These are phyloP conservation scores for Leucaena leucocephala DNA, from an alignment of 306 rosid species.

Conservation along the genomic window DNA sequence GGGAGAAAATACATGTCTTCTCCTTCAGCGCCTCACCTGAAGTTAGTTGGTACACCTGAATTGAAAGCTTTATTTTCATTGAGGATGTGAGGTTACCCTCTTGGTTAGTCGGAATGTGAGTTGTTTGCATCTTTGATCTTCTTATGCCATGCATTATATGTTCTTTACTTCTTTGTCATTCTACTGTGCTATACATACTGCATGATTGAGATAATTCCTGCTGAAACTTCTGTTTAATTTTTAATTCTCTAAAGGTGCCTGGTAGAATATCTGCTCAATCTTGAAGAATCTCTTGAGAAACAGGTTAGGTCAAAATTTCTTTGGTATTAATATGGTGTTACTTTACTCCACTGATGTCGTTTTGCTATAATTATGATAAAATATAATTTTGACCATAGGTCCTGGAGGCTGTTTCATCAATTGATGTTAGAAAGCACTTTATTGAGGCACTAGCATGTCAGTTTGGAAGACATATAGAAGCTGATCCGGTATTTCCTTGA, in stretches of 20 bases:
- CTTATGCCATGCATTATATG: not conserved
- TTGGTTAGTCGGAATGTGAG: conserved; percentile 94
- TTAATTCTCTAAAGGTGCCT: conserved; percentile 71
- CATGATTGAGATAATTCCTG: conserved; percentile 23
- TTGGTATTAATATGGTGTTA: conserved; percentile 13
- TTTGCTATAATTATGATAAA: conserved; percentile 21
- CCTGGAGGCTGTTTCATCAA: conserved; percentile 72
- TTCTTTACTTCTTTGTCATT: not conserved
- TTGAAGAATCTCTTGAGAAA: conserved; percentile 87
- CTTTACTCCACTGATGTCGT: conserved; percentile 9
- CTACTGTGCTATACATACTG: not conserved
- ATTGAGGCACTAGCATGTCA: conserved; percentile 74
- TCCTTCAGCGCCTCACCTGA: conserved; percentile 83
- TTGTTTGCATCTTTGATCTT: conserved; percentile 29
- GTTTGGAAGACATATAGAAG: conserved; percentile 91
- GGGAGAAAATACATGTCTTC: conserved; percentile 67
- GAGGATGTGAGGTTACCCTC: conserved; percentile 91
- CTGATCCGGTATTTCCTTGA: conserved; percentile 72
- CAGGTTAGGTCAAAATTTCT: conserved; percentile 65
- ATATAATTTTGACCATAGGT: conserved; percentile 51
- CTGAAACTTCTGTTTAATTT: conserved; percentile 30
- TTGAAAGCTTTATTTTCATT: conserved; percentile 67
- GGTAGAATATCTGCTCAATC: conserved; percentile 91
- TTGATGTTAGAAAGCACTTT: conserved; percentile 80
- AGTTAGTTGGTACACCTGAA: conserved; percentile 58